These are phyloP conservation scores for Lipomyces sp. DNA, from an alignment of 805 yeast genomes.

Conservation along the genomic window DNA sequence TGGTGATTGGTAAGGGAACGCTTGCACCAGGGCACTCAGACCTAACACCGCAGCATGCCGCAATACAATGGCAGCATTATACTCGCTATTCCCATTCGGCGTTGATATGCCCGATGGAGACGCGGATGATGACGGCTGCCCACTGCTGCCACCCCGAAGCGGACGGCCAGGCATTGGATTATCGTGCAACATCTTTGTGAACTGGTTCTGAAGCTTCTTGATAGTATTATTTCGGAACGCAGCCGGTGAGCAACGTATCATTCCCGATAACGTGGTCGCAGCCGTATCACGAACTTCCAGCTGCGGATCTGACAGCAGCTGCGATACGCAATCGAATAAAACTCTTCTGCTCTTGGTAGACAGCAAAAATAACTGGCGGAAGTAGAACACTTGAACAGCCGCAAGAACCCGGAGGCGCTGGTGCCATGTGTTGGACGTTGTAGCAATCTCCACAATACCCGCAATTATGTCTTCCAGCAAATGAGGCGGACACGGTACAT, in stretches of 20 bases:
- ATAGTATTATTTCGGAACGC: conserved; percentile 51
- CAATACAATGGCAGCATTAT: conserved; percentile 49
- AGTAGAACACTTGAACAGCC: conserved; percentile 71
- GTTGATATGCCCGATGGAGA: conserved; percentile 25
- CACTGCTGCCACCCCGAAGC: conserved; percentile 36
- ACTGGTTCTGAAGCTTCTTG: conserved; percentile 50
- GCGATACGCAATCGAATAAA: conserved; percentile 58
- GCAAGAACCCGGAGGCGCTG: conserved; percentile 71
- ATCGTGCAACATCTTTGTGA: conserved; percentile 53
- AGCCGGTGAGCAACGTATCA: conserved; percentile 67
- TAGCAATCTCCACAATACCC: conserved; percentile 51
- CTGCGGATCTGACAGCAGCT: conserved; percentile 63
- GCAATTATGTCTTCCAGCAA: conserved; percentile 52
- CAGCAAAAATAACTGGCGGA: conserved; percentile 66
- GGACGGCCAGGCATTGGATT: conserved; percentile 38
- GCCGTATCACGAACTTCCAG: conserved; percentile 78
- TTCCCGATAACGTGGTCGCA: conserved; percentile 74
- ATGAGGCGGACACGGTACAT: conserved; percentile 52
- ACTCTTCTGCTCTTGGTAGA: conserved; percentile 52
- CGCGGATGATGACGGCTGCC: conserved; percentile 7
- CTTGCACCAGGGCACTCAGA: conserved; percentile 82
- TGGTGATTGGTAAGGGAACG: conserved; percentile 89
- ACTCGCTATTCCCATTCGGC: conserved; percentile 27
- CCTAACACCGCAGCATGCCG: conserved; percentile 90
- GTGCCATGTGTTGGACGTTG: conserved; percentile 53